These are phyloP conservation scores for Symbiodinium pilosum DNA, from an alignment of 73 alveolate species.

Conservation along the genomic window DNA sequence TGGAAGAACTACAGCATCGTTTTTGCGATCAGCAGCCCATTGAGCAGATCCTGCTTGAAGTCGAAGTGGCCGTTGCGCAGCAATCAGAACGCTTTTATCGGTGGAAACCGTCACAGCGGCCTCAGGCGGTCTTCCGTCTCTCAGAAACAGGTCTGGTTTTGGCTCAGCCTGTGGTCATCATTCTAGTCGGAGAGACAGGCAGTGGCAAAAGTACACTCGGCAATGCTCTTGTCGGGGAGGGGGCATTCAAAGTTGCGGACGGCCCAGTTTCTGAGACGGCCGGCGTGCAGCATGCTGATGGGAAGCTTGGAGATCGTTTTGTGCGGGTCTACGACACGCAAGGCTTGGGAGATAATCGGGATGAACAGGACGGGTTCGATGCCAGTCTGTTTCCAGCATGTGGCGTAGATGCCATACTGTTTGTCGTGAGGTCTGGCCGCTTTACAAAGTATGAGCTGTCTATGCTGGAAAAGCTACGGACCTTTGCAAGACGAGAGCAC, in stretches of 20 bases:
- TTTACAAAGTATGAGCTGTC: background rate
- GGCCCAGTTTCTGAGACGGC: background rate
- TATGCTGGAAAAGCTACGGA: background rate
- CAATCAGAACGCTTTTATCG: background rate
- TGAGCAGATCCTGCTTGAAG: background rate
- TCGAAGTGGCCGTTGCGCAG: background rate
- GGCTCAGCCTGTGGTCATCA: background rate
- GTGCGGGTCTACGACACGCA: background rate
- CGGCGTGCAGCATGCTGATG: background rate
- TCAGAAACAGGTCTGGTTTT: background rate
- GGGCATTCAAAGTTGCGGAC: background rate
- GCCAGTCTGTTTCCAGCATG: background rate
- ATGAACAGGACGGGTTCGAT: background rate
- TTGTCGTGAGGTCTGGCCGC: background rate
- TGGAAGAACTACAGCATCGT: background rate
- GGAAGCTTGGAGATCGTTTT: background rate
- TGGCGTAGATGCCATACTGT: background rate
- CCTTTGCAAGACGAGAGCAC: background rate
- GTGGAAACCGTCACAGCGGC: background rate
- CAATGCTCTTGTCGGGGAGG: background rate
- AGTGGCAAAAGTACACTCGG: background rate
- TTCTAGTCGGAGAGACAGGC: background rate
- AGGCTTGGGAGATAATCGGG: background rate
- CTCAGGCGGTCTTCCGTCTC: background rate
- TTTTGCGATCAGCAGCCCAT: background rate